A percentile compares a stretch with the other conserved stretches of the same genome.
Conservation (phyloP, 768 basidiomycete species). For the Cystofilobasidium bisporidii region DNA sequence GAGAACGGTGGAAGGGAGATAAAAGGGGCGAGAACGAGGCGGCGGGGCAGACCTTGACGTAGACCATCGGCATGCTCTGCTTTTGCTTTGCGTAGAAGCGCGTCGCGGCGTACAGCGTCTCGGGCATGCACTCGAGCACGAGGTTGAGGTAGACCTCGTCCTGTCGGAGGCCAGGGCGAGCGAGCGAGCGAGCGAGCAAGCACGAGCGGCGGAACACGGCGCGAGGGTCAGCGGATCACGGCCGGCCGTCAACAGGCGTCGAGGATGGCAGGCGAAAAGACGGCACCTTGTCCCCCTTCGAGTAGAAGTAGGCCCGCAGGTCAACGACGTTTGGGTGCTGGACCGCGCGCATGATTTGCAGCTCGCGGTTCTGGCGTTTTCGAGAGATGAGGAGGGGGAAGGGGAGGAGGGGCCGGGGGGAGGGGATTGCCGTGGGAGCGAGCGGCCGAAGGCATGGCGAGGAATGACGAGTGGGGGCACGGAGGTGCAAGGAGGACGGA, state of each 20-base stretch:
- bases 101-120: conserved; percentile 96
- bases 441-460: too few relatives aligned
- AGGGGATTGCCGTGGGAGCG: too few relatives aligned
- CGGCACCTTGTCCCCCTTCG: conserved; percentile 93
- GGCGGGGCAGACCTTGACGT: conserved; percentile 83
- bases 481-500: too few relatives aligned
- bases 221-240: too few relatives aligned
- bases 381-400: too few relatives aligned
- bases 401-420: too few relatives aligned
- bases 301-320: conserved; percentile 95
- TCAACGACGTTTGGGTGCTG: conserved; percentile 97
- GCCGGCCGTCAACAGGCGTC: too few relatives aligned
- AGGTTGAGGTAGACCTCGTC: conserved; percentile 99
- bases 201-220: too few relatives aligned
- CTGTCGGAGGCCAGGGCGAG: conserved; percentile 39
- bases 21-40: too few relatives aligned
- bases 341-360: conserved; percentile 96
- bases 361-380: conserved; percentile 73
- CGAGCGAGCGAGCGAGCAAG: too few relatives aligned
- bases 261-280: not conserved
- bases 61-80: conserved; percentile 98
- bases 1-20: too few relatives aligned
- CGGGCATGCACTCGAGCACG: conserved; percentile 96
- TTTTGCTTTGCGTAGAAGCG: conserved; percentile 99
- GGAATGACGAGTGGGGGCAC: too few relatives aligned